phyloP scores from a whole-genome alignment of 2,329 filamentous ascomycete genomes.

The Trichoderma semiorbis region DNA sequence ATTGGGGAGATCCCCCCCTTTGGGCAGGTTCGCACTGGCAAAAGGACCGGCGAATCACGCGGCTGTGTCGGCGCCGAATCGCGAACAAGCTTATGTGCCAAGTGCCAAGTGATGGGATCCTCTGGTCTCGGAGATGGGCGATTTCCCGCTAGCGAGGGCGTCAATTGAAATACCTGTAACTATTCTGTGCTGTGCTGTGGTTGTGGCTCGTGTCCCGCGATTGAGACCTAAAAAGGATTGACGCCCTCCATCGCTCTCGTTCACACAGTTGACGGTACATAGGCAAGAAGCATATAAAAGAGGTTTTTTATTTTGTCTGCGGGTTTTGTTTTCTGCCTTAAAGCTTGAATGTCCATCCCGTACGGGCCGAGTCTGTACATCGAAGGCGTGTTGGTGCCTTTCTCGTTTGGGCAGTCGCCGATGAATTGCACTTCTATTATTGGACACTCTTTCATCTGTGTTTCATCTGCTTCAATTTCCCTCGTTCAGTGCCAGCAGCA shows the following conservation, averaged over 20 bases:
- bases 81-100: not conserved
- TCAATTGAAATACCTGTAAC: not conserved
- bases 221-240: not conserved
- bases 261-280: too few species aligned
- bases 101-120: not conserved
- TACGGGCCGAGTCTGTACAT: not conserved
- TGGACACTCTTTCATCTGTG: not conserved
- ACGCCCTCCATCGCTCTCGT: too few species aligned
- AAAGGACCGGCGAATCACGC: conserved; percentile 12
- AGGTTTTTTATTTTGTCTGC: not conserved
- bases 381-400: not conserved
- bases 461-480: not conserved
- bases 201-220: not conserved
- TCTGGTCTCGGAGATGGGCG: not conserved
- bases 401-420: not conserved
- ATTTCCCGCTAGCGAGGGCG: conserved; percentile 2
- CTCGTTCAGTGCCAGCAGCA: not conserved
- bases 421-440: not conserved
- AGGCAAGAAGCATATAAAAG: not conserved
- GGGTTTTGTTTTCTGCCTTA: not conserved
- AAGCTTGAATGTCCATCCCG: not conserved
- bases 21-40: not conserved
- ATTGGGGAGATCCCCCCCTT: not conserved
- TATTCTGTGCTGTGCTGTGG: too few species aligned
- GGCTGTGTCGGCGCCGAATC: not conserved